Base-by-base conservation (phyloP, 768 basidiomycete genomes). In the Auriculariales sp. region DNA sequence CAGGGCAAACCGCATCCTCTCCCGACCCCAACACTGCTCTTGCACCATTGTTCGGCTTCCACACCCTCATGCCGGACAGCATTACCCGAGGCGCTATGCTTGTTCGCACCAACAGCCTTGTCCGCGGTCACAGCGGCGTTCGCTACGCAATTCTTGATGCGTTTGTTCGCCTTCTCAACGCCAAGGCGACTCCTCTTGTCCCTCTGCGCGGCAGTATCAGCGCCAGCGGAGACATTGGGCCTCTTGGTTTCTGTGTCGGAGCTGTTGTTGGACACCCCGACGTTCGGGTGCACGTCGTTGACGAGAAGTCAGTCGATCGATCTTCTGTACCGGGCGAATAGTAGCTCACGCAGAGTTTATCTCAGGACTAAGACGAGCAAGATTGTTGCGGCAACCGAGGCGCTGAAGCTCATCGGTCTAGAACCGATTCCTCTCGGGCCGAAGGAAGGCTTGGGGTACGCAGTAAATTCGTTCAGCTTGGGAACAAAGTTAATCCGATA, bases 11-110 rank as follows among this genome's bases (percentile, higher is more conserved):
- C n/a, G n/a, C n/a, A n/a, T n/a, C n/a, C n/a, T n/a, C n/a, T n/a
- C n/a, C n/a, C n/a, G n/a, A n/a, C n/a, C n/a, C n/a, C n/a, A n/a
- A n/a, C n/a, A n/a, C n/a, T n/a, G n/a, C n/a, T n/a, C n/a, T n/a
- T n/a, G n/a, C n/a, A n/a, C n/a, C n/a, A n/a, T n/a, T n/a, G n/a
- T n/a, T n/a, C n/a, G n/a, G n/a, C n/a, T n/a, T n/a, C 10, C 74
- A 78, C 7, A 74, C 75, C 29, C 77, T 73, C 52, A 90, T 92
- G 85, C 88, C 89, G 3, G 81, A 85, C 52, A 68, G 84, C 2
- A 90, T 88, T 83, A 86, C 89, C 30, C 80, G 89, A 48, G 60
- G 15, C 9, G 54, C 58, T 2, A 59, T 63, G 42, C 11, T 53
- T 14, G 57, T 63, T 28, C 58, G 62, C 19, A 52, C 58, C 51